Base-by-base conservation (phyloP, 441 rosid species). In the Gossypium davidsonii region DNA sequence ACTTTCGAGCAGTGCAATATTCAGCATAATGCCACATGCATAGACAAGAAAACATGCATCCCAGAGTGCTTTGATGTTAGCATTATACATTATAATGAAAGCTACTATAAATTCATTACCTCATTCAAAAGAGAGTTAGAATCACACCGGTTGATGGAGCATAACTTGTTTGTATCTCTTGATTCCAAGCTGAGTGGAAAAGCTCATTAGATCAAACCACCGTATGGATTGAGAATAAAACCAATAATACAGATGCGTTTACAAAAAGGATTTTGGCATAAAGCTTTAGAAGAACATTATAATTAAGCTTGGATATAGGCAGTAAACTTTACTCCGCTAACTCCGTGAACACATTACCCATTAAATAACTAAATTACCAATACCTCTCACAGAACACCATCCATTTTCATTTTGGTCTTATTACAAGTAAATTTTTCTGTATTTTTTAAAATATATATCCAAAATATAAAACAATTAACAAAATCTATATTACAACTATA, bases 91-190 rank as follows among this genome's bases (percentile, higher is more conserved):
- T 4, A 23, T 7, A 42, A 39, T 57, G 44, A 61, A 31, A 61
- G 18, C 66, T 61, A 31, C 23, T 7, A 28, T 44, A 31, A 15
- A 61, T n/a, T 15, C 55, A 73, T 64, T 84, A 94, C 99, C 98
- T 95, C 97, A 75, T 91, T 95, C 75, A 90, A 76, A 75, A 94
- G 96, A 80, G 99, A 94, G 76, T 84, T 76, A 42, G 99, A 80
- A 83, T 91, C 87, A 84, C 99, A 95, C 71, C 85, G 91, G 83
- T 89, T 95, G 78, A 95, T 92, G 85, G 99, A 90, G 86, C 99
- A 95, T 75, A 95, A 78, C 84, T 86, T 91, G 81, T 92, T 89
- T 62, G 99, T 95, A 34, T 95, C 91, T 75, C 83, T 86, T 81
- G 97, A 95, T 79, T 89, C 98, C 73, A 84, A 89, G 91, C 99